Evolutionary conservation across 352 stramenopile genomes (phyloP), one percentile per base, ranked within the genome.

Genomic region (Blastocystis sp.): DNA sequence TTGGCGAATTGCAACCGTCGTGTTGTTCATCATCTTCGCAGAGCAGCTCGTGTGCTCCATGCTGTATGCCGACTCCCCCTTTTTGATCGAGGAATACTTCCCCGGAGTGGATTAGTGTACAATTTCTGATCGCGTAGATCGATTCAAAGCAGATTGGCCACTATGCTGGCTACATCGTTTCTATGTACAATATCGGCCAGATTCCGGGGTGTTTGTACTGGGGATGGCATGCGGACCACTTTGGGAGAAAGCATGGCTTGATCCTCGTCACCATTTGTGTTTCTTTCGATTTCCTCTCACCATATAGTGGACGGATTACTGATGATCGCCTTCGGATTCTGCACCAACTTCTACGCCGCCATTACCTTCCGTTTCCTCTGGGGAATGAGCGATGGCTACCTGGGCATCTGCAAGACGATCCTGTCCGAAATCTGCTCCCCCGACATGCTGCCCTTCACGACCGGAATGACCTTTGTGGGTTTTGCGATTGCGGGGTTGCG

Each of bases 331-430:
- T 88, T 88, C 66, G 78, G 78, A 38, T 62, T 79, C 38, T 54
- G 17, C 17, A 74, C 63, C 45, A 88, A 88, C 45, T 88, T 79
- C 68, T 79, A 76, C 45, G 45, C 61, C 34, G 78, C 78, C 1
- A 79, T 88, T 43, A 60, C 68, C 9, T 38, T 88, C 61, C 78
- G 78, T 28, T 65, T 74, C 17, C 3, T 88, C 10, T 88, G 78
- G 78, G 78, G 78, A 63, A 63, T 88, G 14, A 45, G 24, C 3
- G 78, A 88, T 34, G 78, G 78, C 6, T 88, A 88, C 28, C 19
- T 88, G 28, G 78, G 78, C 1, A 79, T 88, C n/a, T 88, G 64
- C 57, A 88, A 88, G 43, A 88, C 78, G 6, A 28, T 88, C 17
- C 45, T 88, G 3, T 48, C 64, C 14, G 78, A 88, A 34, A 65